Percentiles rank a stretch among this genome's conserved stretches.
phyloP scores from a whole-genome alignment of 306 rosid species.

The Dryas alaskensis region DNA sequence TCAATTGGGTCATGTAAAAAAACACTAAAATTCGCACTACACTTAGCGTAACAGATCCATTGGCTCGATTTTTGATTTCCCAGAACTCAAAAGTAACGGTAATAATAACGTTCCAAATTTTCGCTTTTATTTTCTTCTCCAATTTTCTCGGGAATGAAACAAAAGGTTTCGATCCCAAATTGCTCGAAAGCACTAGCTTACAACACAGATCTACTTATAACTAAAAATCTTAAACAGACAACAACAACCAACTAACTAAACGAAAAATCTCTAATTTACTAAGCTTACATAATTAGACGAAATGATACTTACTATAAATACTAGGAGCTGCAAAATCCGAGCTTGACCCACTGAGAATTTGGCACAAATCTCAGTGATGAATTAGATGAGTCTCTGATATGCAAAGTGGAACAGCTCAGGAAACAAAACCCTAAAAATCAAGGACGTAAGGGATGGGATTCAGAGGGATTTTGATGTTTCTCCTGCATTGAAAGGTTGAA shows the following conservation, averaged over 20 bases:
- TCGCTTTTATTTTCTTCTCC: conserved; percentile 18
- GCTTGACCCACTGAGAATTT: conserved; percentile 38
- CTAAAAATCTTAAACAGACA: conserved; percentile 16
- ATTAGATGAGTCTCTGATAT: conserved; percentile 27
- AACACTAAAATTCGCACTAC: conserved; percentile 22
- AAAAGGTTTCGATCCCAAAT: conserved; percentile 28
- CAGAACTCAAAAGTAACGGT: conserved; percentile 24
- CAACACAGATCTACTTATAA: conserved; percentile 68
- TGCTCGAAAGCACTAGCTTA: conserved; percentile 29
- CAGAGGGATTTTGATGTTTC: conserved; percentile 40
- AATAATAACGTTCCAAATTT: conserved; percentile 32
- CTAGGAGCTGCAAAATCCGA: conserved; percentile 47
- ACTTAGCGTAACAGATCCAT: conserved; percentile 23
- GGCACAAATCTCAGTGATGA: conserved; percentile 54
- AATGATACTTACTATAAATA: conserved; percentile 43
- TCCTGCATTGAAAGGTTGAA: conserved; percentile 47
- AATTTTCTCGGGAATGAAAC: conserved; percentile 36
- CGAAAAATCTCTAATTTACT: conserved; percentile 33
- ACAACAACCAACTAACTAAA: conserved; percentile 31
- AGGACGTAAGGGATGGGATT: conserved; percentile 47
- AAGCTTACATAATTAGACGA: conserved; percentile 30
- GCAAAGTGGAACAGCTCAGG: conserved; percentile 12
- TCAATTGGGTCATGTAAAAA: conserved; percentile 25
- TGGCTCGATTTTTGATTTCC: conserved; percentile 25
- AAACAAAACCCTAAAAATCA: conserved; percentile 34